Base-by-base conservation (phyloP, 352 stramenopile genomes). In the Aphanomyces cochlioides region DNA sequence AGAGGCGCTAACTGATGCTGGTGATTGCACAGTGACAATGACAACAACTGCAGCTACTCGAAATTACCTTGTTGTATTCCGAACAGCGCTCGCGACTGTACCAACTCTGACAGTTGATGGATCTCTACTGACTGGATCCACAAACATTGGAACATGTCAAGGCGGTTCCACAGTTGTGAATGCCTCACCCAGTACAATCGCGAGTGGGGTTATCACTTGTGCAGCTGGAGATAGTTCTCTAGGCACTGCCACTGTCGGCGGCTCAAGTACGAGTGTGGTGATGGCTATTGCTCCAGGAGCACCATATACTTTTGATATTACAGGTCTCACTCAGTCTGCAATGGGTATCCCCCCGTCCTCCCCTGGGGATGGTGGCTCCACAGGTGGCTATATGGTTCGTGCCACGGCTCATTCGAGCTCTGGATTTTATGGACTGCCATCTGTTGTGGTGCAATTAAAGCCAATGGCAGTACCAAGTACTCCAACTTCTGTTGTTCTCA, bases 391-490 rank as follows among this genome's bases (percentile, higher is more conserved):
- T 63, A 74, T 74, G 0, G 77, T 93, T 0, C 80, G 87, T 12
- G 81, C 92, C 3, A 79, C 81, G 1, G 87, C 87, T 0, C 79
- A 84, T 58, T 93, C 79, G 2, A 78, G 80, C 0, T 83, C 84
- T 5, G 85, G 83, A 0, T 28, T 28, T 28, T 92, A 90, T 34
- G 82, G 87, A 7, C 54, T 88, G 15, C 85, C 87, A 0, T 84
- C 78, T 47, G 61, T 77, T 3, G 75, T 77, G 0, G 82, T 80
- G 0, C 75, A 76, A 0, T 40, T 98, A 7, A 98, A 98, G 70
- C 95, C 95, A 3, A 93, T 95, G 76, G 88, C 80, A 12, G 81
- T 88, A 2, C 92, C 96, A 15, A 77, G 85, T 3, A 73, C 85
- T 13, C 93, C 94, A 0, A 67, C 71, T 12, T 83, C 87, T 34